These are phyloP conservation scores for Naganishia sp. DNA, from an alignment of 1,284 basidiomycete species.

Conservation along the genomic window DNA sequence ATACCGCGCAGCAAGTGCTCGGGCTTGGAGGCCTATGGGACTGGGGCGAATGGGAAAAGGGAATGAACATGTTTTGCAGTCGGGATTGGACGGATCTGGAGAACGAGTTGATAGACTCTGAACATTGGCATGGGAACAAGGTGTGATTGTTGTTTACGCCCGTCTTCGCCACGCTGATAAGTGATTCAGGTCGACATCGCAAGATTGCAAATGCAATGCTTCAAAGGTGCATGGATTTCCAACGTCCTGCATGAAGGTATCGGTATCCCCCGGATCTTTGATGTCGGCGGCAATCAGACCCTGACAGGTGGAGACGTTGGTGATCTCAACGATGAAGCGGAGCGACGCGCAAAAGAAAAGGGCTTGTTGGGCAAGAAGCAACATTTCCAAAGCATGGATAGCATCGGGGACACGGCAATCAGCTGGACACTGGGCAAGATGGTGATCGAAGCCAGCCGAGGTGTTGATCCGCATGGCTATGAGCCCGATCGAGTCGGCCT, in stretches of 20 bases:
- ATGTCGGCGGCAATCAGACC: slow-evolving; percentile 66
- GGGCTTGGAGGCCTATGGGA: slow-evolving; percentile 93
- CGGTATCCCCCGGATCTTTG: slow-evolving; percentile 87
- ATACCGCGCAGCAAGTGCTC: slow-evolving; percentile 94
- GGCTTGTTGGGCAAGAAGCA: slow-evolving; percentile 62
- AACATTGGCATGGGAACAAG: slow-evolving; percentile 22
- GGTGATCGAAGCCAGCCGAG: slow-evolving; percentile 91
- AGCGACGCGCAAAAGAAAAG: slow-evolving; percentile 72
- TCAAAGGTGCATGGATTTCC: slow-evolving; percentile 98
- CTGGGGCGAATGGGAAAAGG: slow-evolving; percentile 91
- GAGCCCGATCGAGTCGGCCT: slow-evolving; percentile 22
- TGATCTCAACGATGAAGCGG: slow-evolving; percentile 63
- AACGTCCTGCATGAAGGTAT: slow-evolving; percentile 96
- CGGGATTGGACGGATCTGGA: slow-evolving; percentile 78
- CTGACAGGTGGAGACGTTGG: slow-evolving; percentile 58
- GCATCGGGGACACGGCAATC: slow-evolving; percentile 87
- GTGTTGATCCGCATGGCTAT: slow-evolving; percentile 53
- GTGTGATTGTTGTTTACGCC: background rate
- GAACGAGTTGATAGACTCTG: slow-evolving; percentile 59
- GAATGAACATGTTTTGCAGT: slow-evolving; percentile 81
- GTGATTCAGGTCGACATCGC: slow-evolving; percentile 67
- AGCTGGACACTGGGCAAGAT: slow-evolving; percentile 98
- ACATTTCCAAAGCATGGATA: slow-evolving; percentile 87
- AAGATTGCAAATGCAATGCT: slow-evolving; percentile 94
- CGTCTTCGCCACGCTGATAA: background rate